Evolutionary conservation across 169 alveolate genomes (phyloP).

Genomic region (Cryptosporidium parvum): DNA sequence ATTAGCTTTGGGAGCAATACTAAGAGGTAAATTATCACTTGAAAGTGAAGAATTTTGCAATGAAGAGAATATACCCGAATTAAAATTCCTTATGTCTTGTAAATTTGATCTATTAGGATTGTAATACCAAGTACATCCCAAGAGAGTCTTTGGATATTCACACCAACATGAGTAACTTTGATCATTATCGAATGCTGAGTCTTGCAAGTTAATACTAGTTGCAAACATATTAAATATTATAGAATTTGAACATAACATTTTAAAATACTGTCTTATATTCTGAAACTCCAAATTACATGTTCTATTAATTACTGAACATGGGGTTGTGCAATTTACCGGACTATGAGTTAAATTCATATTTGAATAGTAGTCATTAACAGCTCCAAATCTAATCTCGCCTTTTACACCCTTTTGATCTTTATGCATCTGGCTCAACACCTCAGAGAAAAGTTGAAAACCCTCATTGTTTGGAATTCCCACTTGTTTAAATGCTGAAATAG

Average conservation of each 20-base stretch:
- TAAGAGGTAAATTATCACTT: neutral
- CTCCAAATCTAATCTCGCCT: neutral
- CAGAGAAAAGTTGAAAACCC: constrained; percentile 20
- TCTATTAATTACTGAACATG: constrained; percentile 59
- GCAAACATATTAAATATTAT: constrained; percentile 66
- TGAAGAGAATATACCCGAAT: neutral
- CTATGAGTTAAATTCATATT: constrained; percentile 26
- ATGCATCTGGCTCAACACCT: neutral
- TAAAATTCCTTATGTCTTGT: constrained; percentile 21
- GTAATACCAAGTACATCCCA: constrained; percentile 56
- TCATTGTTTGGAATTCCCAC: neutral
- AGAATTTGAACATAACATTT: constrained; percentile 52
- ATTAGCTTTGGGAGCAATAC: neutral
- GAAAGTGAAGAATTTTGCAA: neutral
- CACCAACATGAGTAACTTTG: constrained; percentile 45
- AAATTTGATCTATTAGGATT: constrained; percentile 29
- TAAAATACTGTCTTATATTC: constrained; percentile 44
- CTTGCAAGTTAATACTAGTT: constrained; percentile 45
- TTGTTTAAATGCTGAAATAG: constrained; percentile 39
- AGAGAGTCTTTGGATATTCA: constrained; percentile 44
- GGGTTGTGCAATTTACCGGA: constrained; percentile 66
- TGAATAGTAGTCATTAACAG: constrained; percentile 23
- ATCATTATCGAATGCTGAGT: constrained; percentile 1
- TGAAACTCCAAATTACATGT: constrained; percentile 60
- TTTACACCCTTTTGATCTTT: neutral